Evolutionary conservation across 306 rosid genomes (phyloP).

Genomic region (Cicer bijugum): DNA sequence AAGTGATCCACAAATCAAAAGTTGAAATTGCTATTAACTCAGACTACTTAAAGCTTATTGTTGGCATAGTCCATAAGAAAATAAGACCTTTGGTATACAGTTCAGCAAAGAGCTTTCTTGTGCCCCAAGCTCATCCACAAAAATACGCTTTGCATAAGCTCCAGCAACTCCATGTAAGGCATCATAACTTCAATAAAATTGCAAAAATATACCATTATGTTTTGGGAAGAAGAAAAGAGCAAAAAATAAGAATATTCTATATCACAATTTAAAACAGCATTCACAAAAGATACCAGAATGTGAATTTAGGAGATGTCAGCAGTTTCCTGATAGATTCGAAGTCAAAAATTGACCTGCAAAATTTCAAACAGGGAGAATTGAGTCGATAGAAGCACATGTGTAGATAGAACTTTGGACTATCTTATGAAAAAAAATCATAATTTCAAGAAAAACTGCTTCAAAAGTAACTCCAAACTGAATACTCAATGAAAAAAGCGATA

Average conservation of each 20-base stretch:
- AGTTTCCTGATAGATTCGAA: conserved; percentile 76
- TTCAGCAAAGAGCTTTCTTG: conserved; percentile 88
- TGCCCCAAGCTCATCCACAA: conserved; percentile 99
- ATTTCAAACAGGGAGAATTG: conserved; percentile 33
- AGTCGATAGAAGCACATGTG: conserved; percentile 17
- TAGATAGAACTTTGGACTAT: conserved; percentile 31
- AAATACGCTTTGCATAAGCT: conserved; percentile 90
- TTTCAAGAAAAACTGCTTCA: conserved; percentile 20
- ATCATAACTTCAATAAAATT: conserved; percentile 64
- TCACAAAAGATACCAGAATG: conserved; percentile 77
- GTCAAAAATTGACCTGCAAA: conserved; percentile 91
- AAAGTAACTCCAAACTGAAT: conserved; percentile 27
- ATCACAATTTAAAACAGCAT: conserved; percentile 37
- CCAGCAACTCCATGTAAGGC: conserved; percentile 96
- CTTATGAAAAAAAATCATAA: conserved; percentile 30
- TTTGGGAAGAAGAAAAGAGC: neutral
- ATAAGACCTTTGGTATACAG: conserved; percentile 87
- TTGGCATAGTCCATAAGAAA: conserved; percentile 30
- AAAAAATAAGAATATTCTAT: conserved; percentile 20
- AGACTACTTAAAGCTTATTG: conserved; percentile 29
- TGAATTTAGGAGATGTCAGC: conserved; percentile 77
- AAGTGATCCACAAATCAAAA: conserved; percentile 42
- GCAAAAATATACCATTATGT: conserved; percentile 33
- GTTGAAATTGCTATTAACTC: conserved; percentile 11
- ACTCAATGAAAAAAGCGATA: conserved; percentile 16